phyloP scores from a whole-genome alignment of 768 basidiomycete genomes.

The Imleria badia region DNA sequence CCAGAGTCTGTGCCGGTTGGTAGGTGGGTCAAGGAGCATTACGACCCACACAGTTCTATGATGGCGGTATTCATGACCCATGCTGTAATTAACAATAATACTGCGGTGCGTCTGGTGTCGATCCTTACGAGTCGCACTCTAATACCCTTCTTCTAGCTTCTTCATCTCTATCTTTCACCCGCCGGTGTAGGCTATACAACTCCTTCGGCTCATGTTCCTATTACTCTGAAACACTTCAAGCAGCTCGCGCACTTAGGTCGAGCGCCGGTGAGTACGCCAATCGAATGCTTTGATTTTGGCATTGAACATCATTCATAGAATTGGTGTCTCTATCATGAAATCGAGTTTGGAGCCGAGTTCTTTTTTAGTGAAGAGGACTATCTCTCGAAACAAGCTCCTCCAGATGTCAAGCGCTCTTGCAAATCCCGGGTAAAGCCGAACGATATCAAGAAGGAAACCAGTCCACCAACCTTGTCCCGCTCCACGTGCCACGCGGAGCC shows the following conservation, averaged over 20 bases:
- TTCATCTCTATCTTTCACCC: constrained; percentile 44
- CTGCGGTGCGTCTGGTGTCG: constrained; percentile 23
- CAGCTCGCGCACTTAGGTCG: constrained; percentile 67
- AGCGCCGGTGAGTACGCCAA: constrained; percentile 47
- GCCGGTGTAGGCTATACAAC: constrained; percentile 22
- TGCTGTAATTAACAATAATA: constrained; percentile 67
- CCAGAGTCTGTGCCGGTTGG: constrained; percentile 59
- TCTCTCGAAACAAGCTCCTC: constrained; percentile 36
- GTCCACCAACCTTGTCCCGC: constrained; percentile 31
- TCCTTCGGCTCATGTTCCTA: constrained; percentile 48
- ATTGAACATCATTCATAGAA: constrained; percentile 37
- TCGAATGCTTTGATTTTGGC: not conserved
- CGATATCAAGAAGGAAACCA: constrained; percentile 44
- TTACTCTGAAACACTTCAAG: constrained; percentile 77
- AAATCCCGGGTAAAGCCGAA: constrained; percentile 25
- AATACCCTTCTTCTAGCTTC: constrained; percentile 37
- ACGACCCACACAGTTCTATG: constrained; percentile 53
- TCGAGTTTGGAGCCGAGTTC: constrained; percentile 66
- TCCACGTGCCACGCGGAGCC: constrained; percentile 15
- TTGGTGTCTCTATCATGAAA: constrained; percentile 55
- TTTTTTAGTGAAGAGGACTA: constrained; percentile 72
- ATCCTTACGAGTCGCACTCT: not conserved
- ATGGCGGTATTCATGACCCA: constrained; percentile 72
- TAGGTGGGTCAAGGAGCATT: constrained; percentile 58
- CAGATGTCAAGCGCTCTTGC: constrained; percentile 24